Evolutionary conservation across 805 yeast species (phyloP), one percentile per base, ranked within the genome.

Genomic region (Starmerella roubikii): DNA sequence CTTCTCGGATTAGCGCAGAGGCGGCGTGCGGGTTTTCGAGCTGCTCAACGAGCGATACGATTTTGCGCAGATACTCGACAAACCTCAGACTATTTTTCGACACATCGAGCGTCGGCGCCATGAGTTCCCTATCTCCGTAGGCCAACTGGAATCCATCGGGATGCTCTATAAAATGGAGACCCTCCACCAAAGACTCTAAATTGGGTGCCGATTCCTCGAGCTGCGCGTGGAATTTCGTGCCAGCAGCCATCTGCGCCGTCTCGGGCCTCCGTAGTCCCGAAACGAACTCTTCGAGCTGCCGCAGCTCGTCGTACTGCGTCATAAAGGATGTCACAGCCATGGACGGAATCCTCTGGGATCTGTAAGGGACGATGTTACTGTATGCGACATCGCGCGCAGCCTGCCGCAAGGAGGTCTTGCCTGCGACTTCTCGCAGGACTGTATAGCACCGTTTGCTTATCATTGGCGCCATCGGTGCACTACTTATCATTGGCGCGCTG

Each of bases 401-500:
- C 9, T 9, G 12, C 11, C 26, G 9, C 26, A 23, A 23, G 12
- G 12, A 12, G 9, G 9, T 12, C 11, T 23, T 23, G 26, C 12
- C 26, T 9, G 9, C 12, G 26, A 23, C 9, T 9, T 23, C 12
- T 12, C 26, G 26, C 26, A 23, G 12, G 26, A 23, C 12, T 12
- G 12, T 12, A 12, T 23, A 23, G 11, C 11, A 23, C 26, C 26
- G 26, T 9, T n/a, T n/a, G n/a, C n/a, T n/a, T n/a, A n/a, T n/a
- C n/a, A n/a, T n/a, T n/a, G n/a, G n/a, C n/a, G n/a, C n/a, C n/a
- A n/a, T n/a, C n/a, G n/a, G n/a, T n/a, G n/a, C n/a, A 12, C 25
- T 40, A 36, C 37, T 34, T 32, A 24, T 47, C 52, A 44, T 49
- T 46, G 26, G 56, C 49, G 38, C 51, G 67, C 56, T 80, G 93